These are phyloP conservation scores for Tetrapisispora namnaoensis DNA, from an alignment of 805 yeast species.

Conservation along the genomic window DNA sequence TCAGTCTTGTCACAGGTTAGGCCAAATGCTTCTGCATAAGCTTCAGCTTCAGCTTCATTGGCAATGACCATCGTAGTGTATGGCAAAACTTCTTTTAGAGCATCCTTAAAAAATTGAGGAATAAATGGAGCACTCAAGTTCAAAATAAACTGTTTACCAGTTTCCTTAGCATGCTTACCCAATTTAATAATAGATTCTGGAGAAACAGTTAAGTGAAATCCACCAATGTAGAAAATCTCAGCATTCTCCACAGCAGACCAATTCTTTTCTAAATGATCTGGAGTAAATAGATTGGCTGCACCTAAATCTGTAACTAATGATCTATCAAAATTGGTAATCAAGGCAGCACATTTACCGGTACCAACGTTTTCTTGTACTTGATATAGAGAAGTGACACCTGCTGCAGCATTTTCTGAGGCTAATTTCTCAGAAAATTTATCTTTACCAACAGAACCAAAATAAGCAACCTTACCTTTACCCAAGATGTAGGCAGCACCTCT, in stretches of 20 bases:
- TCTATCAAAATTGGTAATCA: constrained; percentile 79
- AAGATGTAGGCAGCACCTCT: constrained; percentile 94
- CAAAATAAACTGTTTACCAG: constrained; percentile 65
- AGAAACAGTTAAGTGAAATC: constrained; percentile 97
- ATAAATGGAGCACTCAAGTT: constrained; percentile 96
- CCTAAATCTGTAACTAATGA: constrained; percentile 92
- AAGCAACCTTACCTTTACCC: constrained; percentile 72
- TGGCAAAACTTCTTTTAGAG: constrained; percentile 67
- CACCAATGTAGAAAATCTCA: constrained; percentile 84
- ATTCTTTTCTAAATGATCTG: constrained; percentile 76
- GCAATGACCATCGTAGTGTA: constrained; percentile 89
- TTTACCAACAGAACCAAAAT: constrained; percentile 94
- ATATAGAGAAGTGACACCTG: constrained; percentile 83
- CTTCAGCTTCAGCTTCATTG: constrained; percentile 94
- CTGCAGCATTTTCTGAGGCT: constrained; percentile 70
- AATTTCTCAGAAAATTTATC: constrained; percentile 80
- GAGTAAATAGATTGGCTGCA: constrained; percentile 95
- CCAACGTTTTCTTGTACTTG: constrained; percentile 65
- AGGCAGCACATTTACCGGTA: constrained; percentile 98
- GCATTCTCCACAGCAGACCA: constrained; percentile 81
- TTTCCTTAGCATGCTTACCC: constrained; percentile 86
- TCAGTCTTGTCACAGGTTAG: constrained; percentile 41
- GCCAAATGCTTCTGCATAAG: constrained; percentile 82
- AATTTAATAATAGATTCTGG: constrained; percentile 85
- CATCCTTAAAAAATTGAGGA: constrained; percentile 89